Percentiles rank a stretch among this genome's conserved stretches.
These are phyloP conservation scores for Saksenaea vasiformis DNA, from an alignment of 371 early-diverging fungal species.

Conservation along the genomic window DNA sequence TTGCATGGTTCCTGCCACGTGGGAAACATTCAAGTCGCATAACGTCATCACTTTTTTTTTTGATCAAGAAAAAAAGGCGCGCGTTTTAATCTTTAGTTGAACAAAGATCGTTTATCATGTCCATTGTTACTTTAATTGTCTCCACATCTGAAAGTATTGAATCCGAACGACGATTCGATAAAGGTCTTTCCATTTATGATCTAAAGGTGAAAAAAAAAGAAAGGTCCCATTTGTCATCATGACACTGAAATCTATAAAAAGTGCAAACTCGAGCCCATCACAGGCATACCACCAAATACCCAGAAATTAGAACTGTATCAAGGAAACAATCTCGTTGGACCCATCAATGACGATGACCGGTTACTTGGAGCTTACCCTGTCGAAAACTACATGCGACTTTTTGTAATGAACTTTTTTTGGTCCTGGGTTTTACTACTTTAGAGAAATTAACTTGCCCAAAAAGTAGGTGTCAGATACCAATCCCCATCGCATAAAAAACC, in stretches of 20 bases:
- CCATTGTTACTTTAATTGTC: constrained; percentile 78
- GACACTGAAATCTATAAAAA: constrained; percentile 20
- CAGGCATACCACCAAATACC: constrained; percentile 78
- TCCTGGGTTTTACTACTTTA: too few species aligned
- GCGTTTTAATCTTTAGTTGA: neutral
- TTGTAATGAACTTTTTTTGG: constrained; percentile 36
- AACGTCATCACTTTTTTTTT: too few species aligned
- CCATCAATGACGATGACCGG: constrained; percentile 64
- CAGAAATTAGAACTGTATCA: constrained; percentile 69
- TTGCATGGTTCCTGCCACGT: too few species aligned
- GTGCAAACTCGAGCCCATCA: constrained; percentile 88
- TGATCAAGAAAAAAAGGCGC: too few species aligned
- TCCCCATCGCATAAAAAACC: constrained; percentile 66
- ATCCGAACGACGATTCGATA: constrained; percentile 82
- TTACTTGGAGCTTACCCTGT: constrained; percentile 90
- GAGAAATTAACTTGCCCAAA: too few species aligned
- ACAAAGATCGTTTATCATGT: constrained; percentile 32
- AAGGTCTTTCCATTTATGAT: constrained; percentile 65
- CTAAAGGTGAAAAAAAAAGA: constrained; percentile 78
- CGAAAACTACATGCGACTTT: constrained; percentile 76
- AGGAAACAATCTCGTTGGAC: constrained; percentile 59
- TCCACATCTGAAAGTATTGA: constrained; percentile 63
- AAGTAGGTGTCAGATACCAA: constrained; percentile 69
- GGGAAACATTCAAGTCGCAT: too few species aligned
- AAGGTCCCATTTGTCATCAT: too few species aligned